Base-by-base conservation (phyloP, 2,329 filamentous ascomycete genomes). In the Zasmidium angulare region DNA sequence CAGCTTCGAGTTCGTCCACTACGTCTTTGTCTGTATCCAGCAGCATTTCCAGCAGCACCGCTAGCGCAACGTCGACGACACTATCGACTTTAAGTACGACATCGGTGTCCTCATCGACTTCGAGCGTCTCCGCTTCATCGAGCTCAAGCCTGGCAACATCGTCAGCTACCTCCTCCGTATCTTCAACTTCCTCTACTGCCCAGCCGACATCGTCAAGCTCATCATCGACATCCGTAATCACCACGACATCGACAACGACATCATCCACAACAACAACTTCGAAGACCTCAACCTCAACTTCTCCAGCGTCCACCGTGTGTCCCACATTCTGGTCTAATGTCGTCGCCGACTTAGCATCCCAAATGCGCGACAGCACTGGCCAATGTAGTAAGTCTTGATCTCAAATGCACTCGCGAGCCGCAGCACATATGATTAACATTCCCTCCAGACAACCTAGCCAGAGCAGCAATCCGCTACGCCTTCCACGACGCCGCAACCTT, bases 401-500 rank as follows among this genome's bases (percentile, higher is more conserved):
- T n/a, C n/a, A n/a, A n/a, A n/a, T n/a, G n/a, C n/a, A n/a, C n/a
- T n/a, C n/a, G n/a, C n/a, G n/a, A n/a, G n/a, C n/a, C n/a, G n/a
- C n/a, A n/a, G n/a, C n/a, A n/a, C n/a, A n/a, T n/a, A n/a, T n/a
- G n/a, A n/a, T n/a, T n/a, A n/a, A n/a, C n/a, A n/a, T n/a, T n/a
- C n/a, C n/a, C n/a, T n/a, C n/a, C n/a, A n/a, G n/a, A n/a, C n/a
- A 64, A 68, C 40, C 60, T 65, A 20, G 72, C 73, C 3, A 65
- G 73, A 22, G 70, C 68, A 14, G 70, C 72, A 6, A 75, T 75
- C 17, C 68, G 73, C 22, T 69, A 64, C 19, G 69, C 71, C 21
- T 76, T 76, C 60, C 74, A 77, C 56, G 70, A 72, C 48, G 55
- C 64, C n/a, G 64, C 65, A 2, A 52, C 63, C 12, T 69, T 63